Evolutionary conservation across 345 rosid species (phyloP), one percentile per base, ranked within the genome.

Genomic region (Hibiscus tridactylites): DNA sequence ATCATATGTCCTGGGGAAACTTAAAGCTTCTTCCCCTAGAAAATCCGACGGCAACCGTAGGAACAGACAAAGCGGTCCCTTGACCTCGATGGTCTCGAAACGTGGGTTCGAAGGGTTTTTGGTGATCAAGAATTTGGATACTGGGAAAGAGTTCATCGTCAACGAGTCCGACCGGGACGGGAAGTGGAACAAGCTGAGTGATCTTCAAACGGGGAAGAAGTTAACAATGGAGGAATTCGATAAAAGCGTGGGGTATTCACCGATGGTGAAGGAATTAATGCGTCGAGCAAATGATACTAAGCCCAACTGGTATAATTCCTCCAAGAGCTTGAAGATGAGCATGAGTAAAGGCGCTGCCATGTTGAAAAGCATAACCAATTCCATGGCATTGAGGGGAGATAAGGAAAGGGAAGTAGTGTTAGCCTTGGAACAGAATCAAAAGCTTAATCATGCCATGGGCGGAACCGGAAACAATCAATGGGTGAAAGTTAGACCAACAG

Each of bases 221-320:
- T 70, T 95, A 19, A 95, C 96, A 2, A 83, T 92, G 94, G 98
- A 92, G 39, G 99, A 95, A 64, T 92, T 92, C 37, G 98, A 95
- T 80, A 92, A 86, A 63, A 79, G 83, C 15, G 92, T 86, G 3
- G 98, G 98, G 0, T 83, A 89, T 80, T 90, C 97, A 12, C 90
- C 91, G 0, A 92, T 90, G 37, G 97, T 92, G 1, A 92, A 92
- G 72, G 98, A 95, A 73, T 80, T 95, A 37, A 92, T 95, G 97
- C 65, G 91, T 57, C 79, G 96, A 75, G 89, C 86, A 71, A 70
- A 75, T 2, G 81, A 79, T 0, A 89, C 4, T 12, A 58, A 90
- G 67, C 42, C 88, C 0, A 80, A 87, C 65, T 85, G 87, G 2
- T 81, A 83, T 76, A 44, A 89, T 35, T 35, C 9, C 65, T 89